Base-by-base conservation (phyloP, 257 asterid species). In the Nicotiana tabacum region DNA sequence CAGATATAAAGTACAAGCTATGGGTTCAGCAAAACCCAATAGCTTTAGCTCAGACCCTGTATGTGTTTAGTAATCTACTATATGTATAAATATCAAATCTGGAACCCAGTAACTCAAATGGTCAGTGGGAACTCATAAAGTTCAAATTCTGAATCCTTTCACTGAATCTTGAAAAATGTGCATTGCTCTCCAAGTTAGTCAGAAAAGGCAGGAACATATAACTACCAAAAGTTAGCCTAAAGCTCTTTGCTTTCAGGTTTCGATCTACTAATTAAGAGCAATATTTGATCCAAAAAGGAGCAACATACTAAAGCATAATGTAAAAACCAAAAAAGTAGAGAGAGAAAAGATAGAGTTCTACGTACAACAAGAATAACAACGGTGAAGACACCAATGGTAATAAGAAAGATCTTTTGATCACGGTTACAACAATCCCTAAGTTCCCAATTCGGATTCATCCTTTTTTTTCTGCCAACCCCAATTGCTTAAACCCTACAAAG, bases 361-460 rank as follows among this genome's bases (percentile, higher is more conserved):
- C 92, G 64, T 83, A 92, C 98, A 53, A 83, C 87, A 85, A 92
- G 94, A 85, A 93, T 93, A 72, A 85, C 98, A 67, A 93, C 83
- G 30, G 92, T 89, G 87, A 87, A 93, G 79, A 92, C 91, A 57
- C 92, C 98, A 83, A 91, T 88, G 81, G 92, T 88, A 65, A 83
- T 85, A 77, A 93, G 95, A 87, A 93, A 93, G 70, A 70, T 78
- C 7, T 81, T 86, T 81, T 93, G 98, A 6, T 93, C 92, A 27
- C 46, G 91, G 83, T 93, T 90, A 69, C 98, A 91, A 77, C 94
- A 93, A 81, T 85, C 82, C 84, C 70, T 86, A 82, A 93, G 92
- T 82, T 92, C 97, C 98, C 98, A 93, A 69, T 93, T 92, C 78
- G 97, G 94, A 83, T 89, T 74, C 94, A 90, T 86, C 87, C 69